Conservation (phyloP, 139 green algal species). For the Chloropicon primus region DNA sequence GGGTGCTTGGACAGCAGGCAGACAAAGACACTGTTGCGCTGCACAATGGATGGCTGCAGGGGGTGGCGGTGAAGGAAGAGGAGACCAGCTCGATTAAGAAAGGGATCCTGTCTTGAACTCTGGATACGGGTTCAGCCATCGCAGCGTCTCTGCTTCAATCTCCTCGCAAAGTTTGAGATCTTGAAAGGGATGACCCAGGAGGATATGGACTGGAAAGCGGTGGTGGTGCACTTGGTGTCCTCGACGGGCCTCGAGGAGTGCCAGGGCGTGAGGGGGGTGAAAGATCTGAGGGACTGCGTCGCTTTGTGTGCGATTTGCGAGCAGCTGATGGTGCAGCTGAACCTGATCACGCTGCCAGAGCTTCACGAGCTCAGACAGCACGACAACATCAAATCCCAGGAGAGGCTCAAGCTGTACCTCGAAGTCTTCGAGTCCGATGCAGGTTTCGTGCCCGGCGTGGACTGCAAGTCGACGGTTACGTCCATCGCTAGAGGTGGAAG, state of each 20-base stretch:
- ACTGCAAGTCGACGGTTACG: background rate
- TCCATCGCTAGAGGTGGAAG: background rate
- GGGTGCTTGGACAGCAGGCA: too few species aligned
- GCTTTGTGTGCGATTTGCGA: background rate
- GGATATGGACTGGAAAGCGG: background rate
- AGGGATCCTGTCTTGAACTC: too few species aligned
- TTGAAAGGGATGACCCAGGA: background rate
- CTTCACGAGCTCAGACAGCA: background rate
- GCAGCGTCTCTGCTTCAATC: too few species aligned
- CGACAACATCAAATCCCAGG: background rate
- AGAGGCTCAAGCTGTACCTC: background rate
- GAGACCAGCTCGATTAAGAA: too few species aligned
- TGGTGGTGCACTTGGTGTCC: background rate
- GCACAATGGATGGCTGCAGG: too few species aligned
- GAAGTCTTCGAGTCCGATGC: background rate
- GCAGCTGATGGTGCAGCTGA: background rate
- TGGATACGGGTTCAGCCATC: too few species aligned
- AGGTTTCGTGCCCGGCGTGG: background rate
- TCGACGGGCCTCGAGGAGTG: background rate
- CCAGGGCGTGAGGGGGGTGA: background rate
- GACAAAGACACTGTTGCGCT: too few species aligned
- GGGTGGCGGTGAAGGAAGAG: too few species aligned
- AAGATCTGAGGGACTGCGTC: background rate
- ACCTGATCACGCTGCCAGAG: background rate
- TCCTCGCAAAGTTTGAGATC: too few species aligned